phyloP scores from a whole-genome alignment of 345 rosid species.

The Boechera divaricarpa region DNA sequence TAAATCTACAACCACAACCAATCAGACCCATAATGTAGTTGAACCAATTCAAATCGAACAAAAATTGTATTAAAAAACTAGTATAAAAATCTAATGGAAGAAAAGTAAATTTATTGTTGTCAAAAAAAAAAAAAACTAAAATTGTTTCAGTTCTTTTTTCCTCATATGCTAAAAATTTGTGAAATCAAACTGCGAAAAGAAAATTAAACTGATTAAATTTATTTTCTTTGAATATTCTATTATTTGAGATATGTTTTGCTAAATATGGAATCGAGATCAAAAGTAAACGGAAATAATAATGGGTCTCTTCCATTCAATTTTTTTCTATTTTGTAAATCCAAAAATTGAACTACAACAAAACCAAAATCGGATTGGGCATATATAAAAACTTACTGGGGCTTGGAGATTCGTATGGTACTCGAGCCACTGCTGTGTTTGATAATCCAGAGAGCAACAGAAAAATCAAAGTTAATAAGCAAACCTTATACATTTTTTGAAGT shows the following conservation, averaged over 20 bases:
- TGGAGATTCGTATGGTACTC: constrained; percentile 1
- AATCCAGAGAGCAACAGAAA: constrained; percentile 8
- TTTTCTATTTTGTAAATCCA: neutral
- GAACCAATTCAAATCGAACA: neutral
- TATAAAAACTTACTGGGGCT: neutral
- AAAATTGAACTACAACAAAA: neutral
- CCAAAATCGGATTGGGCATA: neutral
- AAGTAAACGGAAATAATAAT: neutral
- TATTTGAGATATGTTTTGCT: neutral
- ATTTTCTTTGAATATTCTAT: neutral
- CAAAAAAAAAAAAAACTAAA: no score
- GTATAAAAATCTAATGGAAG: neutral
- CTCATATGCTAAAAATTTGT: neutral
- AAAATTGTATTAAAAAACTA: no score
- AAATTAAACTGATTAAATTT: neutral
- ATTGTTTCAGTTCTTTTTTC: no score
- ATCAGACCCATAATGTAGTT: no score
- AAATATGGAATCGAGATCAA: neutral
- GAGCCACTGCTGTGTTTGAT: neutral
- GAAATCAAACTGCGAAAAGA: neutral
- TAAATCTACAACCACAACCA: no score
- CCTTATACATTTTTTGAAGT: constrained; percentile 10
- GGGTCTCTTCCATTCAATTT: neutral
- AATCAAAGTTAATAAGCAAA: constrained; percentile 3
- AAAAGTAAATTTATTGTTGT: no score